Evolutionary conservation across 768 basidiomycete species (phyloP), one percentile per base, ranked within the genome.

Genomic region (Trametes maxima): DNA sequence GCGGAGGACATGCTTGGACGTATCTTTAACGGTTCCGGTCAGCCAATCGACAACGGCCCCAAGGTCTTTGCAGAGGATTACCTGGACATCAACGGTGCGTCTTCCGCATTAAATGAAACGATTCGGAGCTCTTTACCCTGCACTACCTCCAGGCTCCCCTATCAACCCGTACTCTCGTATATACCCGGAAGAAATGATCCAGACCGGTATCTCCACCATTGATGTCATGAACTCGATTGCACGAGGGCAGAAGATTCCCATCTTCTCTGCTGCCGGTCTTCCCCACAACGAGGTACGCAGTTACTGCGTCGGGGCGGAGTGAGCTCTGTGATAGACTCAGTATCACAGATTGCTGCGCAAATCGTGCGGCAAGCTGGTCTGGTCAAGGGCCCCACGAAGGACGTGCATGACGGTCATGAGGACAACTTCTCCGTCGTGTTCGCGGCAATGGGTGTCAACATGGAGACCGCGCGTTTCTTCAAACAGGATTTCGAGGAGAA

Each of bases 111-210:
- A 43, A 22, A 45, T 49, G 11, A 13, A 49, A 57, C 21, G 50
- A 59, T 24, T 51, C 36, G 25, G 44, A 40, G 5, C 45, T 28
- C 28, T 60, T 36, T 51, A 65, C 63, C 63, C 70, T 60, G 57
- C 65, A 64, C 65, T 54, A 43, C 54, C 66, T 43, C 35, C 65
- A 96, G 95, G 95, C 63, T 96, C 94, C 5, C 97, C 97, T 45
- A 99, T 98, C 78, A 99, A 96, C 75, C 94, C 94, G 21, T 96
- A 88, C 76, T 93, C 92, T 64, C 95, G 97, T 74, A 98, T 98
- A 79, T 98, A 99, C 79, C 97, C 97, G 62, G 97, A 98, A 77
- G 97, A 99, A 79, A 99, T 99, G 97, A 98, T 99, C 65, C 97
- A 99, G 77, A 99, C 97, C 37, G 97, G 97, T 77, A 98, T 98